Evolutionary conservation across 768 basidiomycete species (phyloP).

Genomic region (Albatrellus ellisii): DNA sequence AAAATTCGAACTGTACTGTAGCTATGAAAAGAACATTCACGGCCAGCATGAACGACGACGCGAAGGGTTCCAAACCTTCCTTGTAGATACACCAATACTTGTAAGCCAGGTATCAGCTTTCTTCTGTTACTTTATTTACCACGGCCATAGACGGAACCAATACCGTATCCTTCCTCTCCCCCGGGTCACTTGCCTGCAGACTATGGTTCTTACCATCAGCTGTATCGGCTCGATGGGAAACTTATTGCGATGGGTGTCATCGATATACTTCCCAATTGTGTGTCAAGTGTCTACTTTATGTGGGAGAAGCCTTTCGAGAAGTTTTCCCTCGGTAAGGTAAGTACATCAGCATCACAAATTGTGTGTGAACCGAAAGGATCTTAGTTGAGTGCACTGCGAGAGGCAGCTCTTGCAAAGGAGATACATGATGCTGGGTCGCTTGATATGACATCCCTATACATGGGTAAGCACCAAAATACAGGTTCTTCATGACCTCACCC

Average conservation of each 20-base stretch:
- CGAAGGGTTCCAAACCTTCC: conserved; percentile 52
- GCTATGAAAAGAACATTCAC: conserved; percentile 75
- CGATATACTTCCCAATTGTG: conserved; percentile 79
- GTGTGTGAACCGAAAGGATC: neutral
- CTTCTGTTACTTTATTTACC: neutral
- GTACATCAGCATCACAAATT: neutral
- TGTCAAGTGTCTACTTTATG: conserved; percentile 85
- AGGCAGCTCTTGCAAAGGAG: conserved; percentile 62
- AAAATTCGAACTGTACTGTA: conserved; percentile 65
- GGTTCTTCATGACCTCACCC: neutral
- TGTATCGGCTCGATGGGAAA: conserved; percentile 71
- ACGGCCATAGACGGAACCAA: conserved; percentile 32
- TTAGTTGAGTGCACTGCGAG: conserved; percentile 77
- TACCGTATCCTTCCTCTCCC: conserved; percentile 37
- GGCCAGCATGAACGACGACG: conserved; percentile 42
- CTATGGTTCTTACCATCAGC: conserved; percentile 90
- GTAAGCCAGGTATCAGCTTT: conserved; percentile 28
- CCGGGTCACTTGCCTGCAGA: conserved; percentile 50
- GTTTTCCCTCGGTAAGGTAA: conserved; percentile 69
- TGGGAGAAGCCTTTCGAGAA: conserved; percentile 63
- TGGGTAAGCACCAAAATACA: conserved; percentile 68
- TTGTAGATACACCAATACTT: conserved; percentile 64
- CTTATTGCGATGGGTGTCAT: conserved; percentile 81
- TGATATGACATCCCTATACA: conserved; percentile 60
- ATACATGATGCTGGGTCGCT: conserved; percentile 56